Evolutionary conservation across 2,329 filamentous ascomycete species (phyloP).

Genomic region (Colletotrichum agaves): DNA sequence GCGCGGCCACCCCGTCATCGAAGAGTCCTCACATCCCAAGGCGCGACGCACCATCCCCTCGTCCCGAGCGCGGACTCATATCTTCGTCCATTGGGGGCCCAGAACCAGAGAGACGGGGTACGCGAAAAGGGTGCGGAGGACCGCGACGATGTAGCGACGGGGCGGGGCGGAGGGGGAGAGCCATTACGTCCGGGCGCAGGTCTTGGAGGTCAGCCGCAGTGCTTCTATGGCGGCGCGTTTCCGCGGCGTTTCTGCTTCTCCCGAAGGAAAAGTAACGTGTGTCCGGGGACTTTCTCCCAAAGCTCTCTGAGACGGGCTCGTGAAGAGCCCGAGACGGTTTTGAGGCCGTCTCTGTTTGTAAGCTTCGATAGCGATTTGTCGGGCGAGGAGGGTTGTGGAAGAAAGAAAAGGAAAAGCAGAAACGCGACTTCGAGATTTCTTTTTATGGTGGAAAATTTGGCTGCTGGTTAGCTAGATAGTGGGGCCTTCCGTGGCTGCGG

Average conservation of each 20-base stretch:
- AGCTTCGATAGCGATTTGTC: slow-evolving; percentile 99
- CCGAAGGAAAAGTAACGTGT: slow-evolving; percentile 59
- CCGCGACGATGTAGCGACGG: slow-evolving; percentile 57
- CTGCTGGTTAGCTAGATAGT: slow-evolving; percentile 8
- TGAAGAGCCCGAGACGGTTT: slow-evolving; percentile 46
- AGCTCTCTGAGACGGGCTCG: slow-evolving; percentile 64
- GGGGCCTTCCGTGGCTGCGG: slow-evolving; percentile 29
- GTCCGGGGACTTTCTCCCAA: slow-evolving; percentile 99
- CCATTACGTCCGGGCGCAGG: slow-evolving; percentile 59
- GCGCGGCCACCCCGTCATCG: slow-evolving; percentile 43
- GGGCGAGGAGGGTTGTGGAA: slow-evolving; percentile 84
- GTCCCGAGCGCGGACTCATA: slow-evolving; percentile 78
- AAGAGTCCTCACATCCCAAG: slow-evolving; percentile 35
- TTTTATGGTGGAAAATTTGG: slow-evolving; percentile 28
- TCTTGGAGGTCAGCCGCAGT: slow-evolving; percentile 86
- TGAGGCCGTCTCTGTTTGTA: slow-evolving; percentile 78
- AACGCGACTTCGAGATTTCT: slow-evolving; percentile 22
- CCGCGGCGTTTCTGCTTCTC: slow-evolving; percentile 68
- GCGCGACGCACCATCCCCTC: slow-evolving; percentile 33
- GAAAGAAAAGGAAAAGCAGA: slow-evolving; percentile 46
- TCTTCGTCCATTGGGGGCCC: slow-evolving; percentile 80
- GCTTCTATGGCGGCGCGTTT: slow-evolving; percentile 99
- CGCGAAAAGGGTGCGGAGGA: slow-evolving; percentile 39
- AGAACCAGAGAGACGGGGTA: slow-evolving; percentile 33
- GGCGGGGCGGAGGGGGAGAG: slow-evolving; percentile 48